Evolutionary conservation across 345 rosid species (phyloP).

Genomic region (Eucalyptus erythrocorys): DNA sequence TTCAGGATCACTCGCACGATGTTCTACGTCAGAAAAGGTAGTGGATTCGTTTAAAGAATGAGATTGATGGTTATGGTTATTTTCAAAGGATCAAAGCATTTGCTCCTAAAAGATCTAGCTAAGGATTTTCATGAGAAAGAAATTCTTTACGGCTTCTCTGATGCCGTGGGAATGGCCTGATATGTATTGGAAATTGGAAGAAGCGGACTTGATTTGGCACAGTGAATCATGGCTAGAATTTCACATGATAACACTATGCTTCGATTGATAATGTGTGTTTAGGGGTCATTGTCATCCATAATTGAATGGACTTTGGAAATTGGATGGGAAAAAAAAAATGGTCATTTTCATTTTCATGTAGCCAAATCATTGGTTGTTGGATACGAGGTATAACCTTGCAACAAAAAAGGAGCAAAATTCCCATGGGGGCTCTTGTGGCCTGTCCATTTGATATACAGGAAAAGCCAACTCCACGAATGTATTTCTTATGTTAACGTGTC

Average conservation of each 20-base stretch:
- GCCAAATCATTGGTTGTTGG: not conserved
- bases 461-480: no score
- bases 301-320: not conserved
- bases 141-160: not conserved
- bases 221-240: not conserved
- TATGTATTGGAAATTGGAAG: not conserved
- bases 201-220: not conserved
- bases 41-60: not conserved
- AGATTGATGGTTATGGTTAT: not conserved
- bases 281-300: not conserved
- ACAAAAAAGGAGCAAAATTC: not conserved
- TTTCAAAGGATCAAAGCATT: not conserved
- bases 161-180: not conserved
- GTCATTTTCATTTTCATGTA: not conserved
- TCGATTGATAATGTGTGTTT: not conserved
- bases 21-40: not conserved
- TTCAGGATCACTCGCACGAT: not conserved
- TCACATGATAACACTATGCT: not conserved
- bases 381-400: not conserved
- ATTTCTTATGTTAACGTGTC: no score
- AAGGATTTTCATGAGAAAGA: not conserved
- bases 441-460: not conserved
- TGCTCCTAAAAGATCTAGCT: not conserved
- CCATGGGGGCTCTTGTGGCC: not conserved
- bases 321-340: not conserved